Evolutionary conservation across 2,329 filamentous ascomycete species (phyloP), one percentile per base, ranked within the genome.

Genomic region (Didymella segeticola): DNA sequence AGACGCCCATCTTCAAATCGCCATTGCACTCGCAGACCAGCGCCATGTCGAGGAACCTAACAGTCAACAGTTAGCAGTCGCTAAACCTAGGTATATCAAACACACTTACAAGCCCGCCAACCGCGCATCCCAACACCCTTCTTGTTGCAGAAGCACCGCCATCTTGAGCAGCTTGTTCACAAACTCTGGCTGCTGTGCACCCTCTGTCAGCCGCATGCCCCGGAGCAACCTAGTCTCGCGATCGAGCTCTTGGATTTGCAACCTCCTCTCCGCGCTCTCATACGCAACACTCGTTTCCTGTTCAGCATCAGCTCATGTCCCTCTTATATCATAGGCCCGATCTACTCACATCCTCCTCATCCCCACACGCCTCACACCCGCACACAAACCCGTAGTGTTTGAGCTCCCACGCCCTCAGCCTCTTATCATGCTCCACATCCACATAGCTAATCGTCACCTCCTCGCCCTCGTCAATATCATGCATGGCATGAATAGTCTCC

Each of bases 391-490:
- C 71, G 30, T 75, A 75, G 47, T 76, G 71, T 50, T 67, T 66
- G 31, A 76, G 61, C 37, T 75, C 64, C 49, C 63, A 69, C 7
- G 60, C 50, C 0, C 76, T 64, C 8, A 66, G 51, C 5, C 57
- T 52, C 50, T 68, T 69, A 22, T 69, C 62, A 15, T 70, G 62
- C 5, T 66, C 66, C 58, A 71, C 67, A 43, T 75, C 72, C 52
- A 71, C 69, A 60, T 78, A 78, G 0, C 68, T 70, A 2, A 76
- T 41, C 0, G 72, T 71, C 22, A 78, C 62, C 62, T 79, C 73
- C 12, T 76, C 73, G 6, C 72, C 75, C 1, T 53, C 56, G 5
- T 50, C 37, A 25, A 79, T 68, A 22, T 73, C 67, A 5, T 64
- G 61, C 43, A 72, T 72, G 1, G 69, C 60, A 30, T 77, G 72